A percentile compares a stretch with the other conserved stretches of the same genome.
These are phyloP conservation scores for Gossypium bickii DNA, from an alignment of 345 rosid genomes.

Conservation along the genomic window DNA sequence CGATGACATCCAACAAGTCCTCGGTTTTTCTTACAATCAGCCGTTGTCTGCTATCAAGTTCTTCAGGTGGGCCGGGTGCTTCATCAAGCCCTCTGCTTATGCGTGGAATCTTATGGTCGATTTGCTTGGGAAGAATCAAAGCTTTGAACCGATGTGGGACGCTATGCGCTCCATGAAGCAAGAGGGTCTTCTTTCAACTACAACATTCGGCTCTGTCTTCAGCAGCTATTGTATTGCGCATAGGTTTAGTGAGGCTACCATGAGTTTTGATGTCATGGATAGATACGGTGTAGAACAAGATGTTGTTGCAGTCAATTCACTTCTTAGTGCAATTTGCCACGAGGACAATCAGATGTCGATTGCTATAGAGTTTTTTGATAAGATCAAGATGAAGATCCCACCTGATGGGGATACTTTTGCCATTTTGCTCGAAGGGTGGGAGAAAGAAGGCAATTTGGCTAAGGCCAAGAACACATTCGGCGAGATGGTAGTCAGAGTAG, in stretches of 20 bases:
- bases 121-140: conserved; percentile 46
- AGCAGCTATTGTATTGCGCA: conserved; percentile 40
- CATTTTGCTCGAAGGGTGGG: conserved; percentile 59
- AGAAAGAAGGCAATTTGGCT: conserved; percentile 47
- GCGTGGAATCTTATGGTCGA: conserved; percentile 61
- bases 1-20: conserved; percentile 40
- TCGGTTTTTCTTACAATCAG: conserved; percentile 33
- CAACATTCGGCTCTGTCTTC: conserved; percentile 37
- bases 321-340: conserved; percentile 43
- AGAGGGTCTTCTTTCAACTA: conserved; percentile 25
- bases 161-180: conserved; percentile 49
- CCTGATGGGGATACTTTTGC: conserved; percentile 48
- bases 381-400: conserved; percentile 31
- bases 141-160: conserved; percentile 60
- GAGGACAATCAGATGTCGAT: conserved; percentile 29
- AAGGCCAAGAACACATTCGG: conserved; percentile 46
- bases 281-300: conserved; percentile 43
- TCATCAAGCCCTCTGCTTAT: conserved; percentile 27
- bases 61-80: conserved; percentile 47
- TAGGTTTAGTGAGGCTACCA: conserved; percentile 36
- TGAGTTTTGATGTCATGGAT: conserved; percentile 54
- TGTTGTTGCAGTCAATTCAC: conserved; percentile 44
- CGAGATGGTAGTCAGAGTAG: conserved; percentile 42
- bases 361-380: conserved; percentile 42
- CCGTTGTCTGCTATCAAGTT: conserved; percentile 39